These are phyloP conservation scores for Sherardia arvensis DNA, from an alignment of 257 asterid species.

Conservation along the genomic window DNA sequence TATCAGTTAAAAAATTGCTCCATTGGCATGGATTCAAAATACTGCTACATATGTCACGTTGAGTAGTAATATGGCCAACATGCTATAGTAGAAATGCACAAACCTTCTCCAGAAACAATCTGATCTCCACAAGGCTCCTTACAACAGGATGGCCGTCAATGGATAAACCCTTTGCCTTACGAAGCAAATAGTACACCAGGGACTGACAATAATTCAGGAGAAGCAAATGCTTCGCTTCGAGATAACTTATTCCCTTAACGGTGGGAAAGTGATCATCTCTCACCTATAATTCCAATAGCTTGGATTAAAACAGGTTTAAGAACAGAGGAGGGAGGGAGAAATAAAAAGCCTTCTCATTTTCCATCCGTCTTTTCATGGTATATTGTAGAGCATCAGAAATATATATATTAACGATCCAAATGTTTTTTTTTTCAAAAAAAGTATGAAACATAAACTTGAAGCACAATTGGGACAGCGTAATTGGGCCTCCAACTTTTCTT, in stretches of 20 bases:
- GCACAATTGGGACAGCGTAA: too few species aligned
- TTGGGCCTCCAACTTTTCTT: neutral
- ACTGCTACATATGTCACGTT: neutral
- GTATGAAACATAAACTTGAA: too few species aligned
- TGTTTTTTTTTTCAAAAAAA: too few species aligned
- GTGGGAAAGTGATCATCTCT: constrained; percentile 63
- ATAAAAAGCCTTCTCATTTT: too few species aligned
- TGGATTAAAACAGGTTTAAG: neutral
- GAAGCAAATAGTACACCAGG: constrained; percentile 71
- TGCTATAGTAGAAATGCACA: neutral
- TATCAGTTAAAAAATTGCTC: neutral
- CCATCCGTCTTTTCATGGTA: neutral
- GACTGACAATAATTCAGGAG: constrained; percentile 87
- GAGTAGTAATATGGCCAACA: neutral
- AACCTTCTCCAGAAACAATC: constrained; percentile 90
- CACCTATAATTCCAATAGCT: constrained; percentile 40
- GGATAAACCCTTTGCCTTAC: constrained; percentile 73
- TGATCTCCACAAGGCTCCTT: constrained; percentile 66
- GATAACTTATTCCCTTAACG: constrained; percentile 82
- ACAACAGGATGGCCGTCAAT: constrained; percentile 89
- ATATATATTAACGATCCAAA: neutral
- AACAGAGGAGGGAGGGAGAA: neutral
- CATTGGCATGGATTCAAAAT: neutral
- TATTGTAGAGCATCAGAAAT: neutral
- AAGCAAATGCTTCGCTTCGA: constrained; percentile 78